Conservation (phyloP, 192 early-diverging fungal species). For the Pilaira anomala region DNA sequence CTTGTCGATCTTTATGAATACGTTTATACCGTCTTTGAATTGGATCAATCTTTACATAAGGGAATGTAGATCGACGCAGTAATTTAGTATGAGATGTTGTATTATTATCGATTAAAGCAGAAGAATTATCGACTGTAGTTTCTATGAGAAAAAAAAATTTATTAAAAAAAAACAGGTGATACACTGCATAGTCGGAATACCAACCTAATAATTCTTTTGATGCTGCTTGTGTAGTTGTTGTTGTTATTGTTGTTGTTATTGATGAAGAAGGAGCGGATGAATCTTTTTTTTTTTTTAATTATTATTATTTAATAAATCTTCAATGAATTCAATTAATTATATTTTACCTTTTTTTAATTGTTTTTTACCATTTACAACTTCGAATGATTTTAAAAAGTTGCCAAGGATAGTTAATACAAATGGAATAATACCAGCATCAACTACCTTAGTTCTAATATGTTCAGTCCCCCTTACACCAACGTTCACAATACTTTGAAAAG, state of each 20-base stretch:
- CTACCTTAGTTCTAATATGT: constrained; percentile 76
- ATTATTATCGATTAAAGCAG: not conserved
- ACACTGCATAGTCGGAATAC: constrained; percentile 26
- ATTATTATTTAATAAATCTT: not conserved
- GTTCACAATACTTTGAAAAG: constrained; percentile 83
- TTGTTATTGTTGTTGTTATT: not conserved
- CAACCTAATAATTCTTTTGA: constrained; percentile 15
- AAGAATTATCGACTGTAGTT: too few relatives aligned
- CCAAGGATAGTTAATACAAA: constrained; percentile 78
- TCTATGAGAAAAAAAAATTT: constrained; percentile 4
- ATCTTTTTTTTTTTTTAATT: not conserved
- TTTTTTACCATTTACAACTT: constrained; percentile 21
- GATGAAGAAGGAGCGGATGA: not conserved
- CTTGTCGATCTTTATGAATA: constrained; percentile 20
- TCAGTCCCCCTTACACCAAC: constrained; percentile 82
- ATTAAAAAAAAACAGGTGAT: not conserved
- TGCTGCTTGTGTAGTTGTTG: not conserved
- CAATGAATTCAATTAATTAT: not conserved
- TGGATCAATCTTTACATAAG: constrained; percentile 21
- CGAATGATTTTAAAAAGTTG: constrained; percentile 53
- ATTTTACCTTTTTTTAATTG: constrained; percentile 3
- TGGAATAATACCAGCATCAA: constrained; percentile 80
- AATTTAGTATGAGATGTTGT: not conserved
- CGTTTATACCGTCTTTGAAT: constrained; percentile 19
- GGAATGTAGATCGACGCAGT: constrained; percentile 20